Evolutionary conservation across 371 early-diverging fungal genomes (phyloP).

Genomic region (Apophysomyces variabilis): DNA sequence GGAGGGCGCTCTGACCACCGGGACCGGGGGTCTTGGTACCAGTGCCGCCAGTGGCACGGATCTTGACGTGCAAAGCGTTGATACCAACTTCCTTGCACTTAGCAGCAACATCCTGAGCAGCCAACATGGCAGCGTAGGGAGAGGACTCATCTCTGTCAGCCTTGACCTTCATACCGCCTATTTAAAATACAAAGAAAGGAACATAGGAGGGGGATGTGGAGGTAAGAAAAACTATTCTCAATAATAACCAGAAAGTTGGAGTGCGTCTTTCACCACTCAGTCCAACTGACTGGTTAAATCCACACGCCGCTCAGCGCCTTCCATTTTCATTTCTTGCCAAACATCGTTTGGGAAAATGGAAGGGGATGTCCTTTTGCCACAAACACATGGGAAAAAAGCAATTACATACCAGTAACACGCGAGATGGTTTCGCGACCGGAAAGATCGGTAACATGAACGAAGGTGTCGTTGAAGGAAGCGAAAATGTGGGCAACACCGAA

Average conservation of each 20-base stretch:
- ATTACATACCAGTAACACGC: constrained; percentile 94
- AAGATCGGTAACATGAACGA: constrained; percentile 99
- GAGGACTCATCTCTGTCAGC: constrained; percentile 99
- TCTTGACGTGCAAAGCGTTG: constrained; percentile 99
- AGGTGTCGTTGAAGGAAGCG: constrained; percentile 99
- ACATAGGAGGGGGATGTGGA: constrained; percentile 22
- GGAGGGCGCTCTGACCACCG: constrained; percentile 99
- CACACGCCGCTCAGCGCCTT: constrained; percentile 21
- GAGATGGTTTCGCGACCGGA: constrained; percentile 99
- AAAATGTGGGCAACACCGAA: constrained; percentile 99
- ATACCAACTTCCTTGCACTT: constrained; percentile 99
- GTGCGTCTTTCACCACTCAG: constrained; percentile 23
- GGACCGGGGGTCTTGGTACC: constrained; percentile 99
- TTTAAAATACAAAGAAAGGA: constrained; percentile 16
- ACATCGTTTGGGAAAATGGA: background rate
- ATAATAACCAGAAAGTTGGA: constrained; percentile 16
- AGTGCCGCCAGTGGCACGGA: constrained; percentile 99
- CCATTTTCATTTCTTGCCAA: background rate
- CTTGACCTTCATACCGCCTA: constrained; percentile 99
- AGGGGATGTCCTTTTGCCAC: constrained; percentile 11
- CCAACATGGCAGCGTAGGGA: constrained; percentile 99
- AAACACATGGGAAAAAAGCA: constrained; percentile 12
- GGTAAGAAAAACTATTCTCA: constrained; percentile 9
- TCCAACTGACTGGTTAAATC: constrained; percentile 20
- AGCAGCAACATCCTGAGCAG: constrained; percentile 99